phyloP scores from a whole-genome alignment of 2,329 filamentous ascomycete genomes.

The Monosporascus sp. region DNA sequence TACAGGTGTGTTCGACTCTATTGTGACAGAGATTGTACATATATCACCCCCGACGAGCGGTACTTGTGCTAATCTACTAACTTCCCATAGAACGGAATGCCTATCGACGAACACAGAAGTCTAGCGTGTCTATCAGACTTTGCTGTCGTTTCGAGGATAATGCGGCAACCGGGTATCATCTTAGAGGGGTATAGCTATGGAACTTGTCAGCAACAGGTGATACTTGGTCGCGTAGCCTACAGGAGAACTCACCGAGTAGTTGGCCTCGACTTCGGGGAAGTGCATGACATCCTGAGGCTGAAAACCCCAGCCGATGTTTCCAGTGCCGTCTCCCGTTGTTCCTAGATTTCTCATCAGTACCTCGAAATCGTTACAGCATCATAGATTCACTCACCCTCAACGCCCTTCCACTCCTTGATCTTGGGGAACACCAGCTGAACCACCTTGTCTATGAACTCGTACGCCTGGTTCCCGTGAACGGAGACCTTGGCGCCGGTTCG shows the following conservation, averaged over 20 bases:
- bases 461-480: conserved; percentile 73
- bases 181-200: conserved; percentile 53
- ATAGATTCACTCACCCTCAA: conserved; percentile 32
- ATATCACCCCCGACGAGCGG: conserved; percentile 11
- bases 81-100: conserved; percentile 79
- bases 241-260: conserved; percentile 72
- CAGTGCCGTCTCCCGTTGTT: conserved; percentile 76
- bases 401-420: conserved; percentile 91
- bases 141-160: conserved; percentile 79
- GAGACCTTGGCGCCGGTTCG: conserved; percentile 72
- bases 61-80: conserved; percentile 32
- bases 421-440: conserved; percentile 86
- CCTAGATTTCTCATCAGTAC: conserved; percentile 18
- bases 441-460: conserved; percentile 86
- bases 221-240: conserved; percentile 3
- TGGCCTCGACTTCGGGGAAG: conserved; percentile 92
- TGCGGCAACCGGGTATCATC: conserved; percentile 81
- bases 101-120: conserved; percentile 65
- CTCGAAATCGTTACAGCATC: neutral
- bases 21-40: conserved; percentile 9
- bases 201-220: conserved; percentile 1
- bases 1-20: conserved; percentile 22
- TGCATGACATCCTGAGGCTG: conserved; percentile 67
- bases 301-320: conserved; percentile 83
- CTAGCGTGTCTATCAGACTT: conserved; percentile 80